Percentiles rank a stretch among this genome's conserved stretches.
Evolutionary conservation across 1,284 basidiomycete species (phyloP).

Genomic region (Pascua sp.): DNA sequence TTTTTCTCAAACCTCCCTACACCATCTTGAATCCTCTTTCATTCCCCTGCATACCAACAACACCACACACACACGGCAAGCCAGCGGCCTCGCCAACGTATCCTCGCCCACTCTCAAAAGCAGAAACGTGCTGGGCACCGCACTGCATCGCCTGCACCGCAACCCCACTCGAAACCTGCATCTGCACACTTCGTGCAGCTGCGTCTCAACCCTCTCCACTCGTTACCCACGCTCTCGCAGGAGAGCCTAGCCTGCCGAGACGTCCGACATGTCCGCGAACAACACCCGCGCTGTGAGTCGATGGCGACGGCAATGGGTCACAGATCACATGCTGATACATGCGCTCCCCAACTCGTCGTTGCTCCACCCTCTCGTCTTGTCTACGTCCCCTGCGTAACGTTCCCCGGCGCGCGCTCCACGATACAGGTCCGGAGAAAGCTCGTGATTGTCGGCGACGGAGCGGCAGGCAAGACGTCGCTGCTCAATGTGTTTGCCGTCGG

Average conservation of each 20-base stretch:
- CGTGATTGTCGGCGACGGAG: slow-evolving; percentile 87
- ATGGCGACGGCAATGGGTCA: too few relatives aligned
- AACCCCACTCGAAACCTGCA: too few relatives aligned
- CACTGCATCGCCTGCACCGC: too few relatives aligned
- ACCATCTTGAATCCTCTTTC: too few relatives aligned
- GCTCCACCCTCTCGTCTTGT: background rate
- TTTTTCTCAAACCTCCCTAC: too few relatives aligned
- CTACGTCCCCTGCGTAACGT: background rate
- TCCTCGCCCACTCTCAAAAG: too few relatives aligned
- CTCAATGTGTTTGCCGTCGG: slow-evolving; percentile 73
- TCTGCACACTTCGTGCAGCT: too few relatives aligned
- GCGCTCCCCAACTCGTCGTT: background rate
- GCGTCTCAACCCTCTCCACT: background rate
- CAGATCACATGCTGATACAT: too few relatives aligned
- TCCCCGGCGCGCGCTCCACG: background rate
- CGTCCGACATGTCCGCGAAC: background rate
- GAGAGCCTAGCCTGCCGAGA: background rate
- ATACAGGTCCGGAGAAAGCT: slow-evolving; percentile 42
- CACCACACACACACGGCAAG: too few relatives aligned
- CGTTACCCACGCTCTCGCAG: background rate
- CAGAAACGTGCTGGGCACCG: too few relatives aligned
- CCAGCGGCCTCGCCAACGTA: too few relatives aligned
- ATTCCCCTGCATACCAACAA: too few relatives aligned
- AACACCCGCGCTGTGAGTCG: slow-evolving; percentile 14
- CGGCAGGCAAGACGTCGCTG: slow-evolving; percentile 56